Evolutionary conservation across 306 rosid genomes (phyloP).

Genomic region (Ormosia semicastrata): DNA sequence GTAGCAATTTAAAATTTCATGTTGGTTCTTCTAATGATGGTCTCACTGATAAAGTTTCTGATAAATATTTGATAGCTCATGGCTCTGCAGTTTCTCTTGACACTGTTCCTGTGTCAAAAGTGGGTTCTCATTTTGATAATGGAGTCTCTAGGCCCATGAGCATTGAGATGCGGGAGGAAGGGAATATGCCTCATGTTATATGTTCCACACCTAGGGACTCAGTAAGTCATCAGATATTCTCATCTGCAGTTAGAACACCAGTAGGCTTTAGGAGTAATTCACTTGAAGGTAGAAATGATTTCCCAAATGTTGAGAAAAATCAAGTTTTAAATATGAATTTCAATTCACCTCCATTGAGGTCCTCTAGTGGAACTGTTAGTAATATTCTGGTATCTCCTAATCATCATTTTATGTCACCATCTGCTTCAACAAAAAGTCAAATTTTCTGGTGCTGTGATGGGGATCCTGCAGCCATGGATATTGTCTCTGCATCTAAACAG

Average conservation of each 20-base stretch:
- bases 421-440: slow-evolving; percentile 48
- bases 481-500: slow-evolving; percentile 84
- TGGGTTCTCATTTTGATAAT: slow-evolving; percentile 52
- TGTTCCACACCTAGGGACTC: slow-evolving; percentile 61
- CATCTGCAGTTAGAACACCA: slow-evolving; percentile 60
- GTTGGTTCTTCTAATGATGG: slow-evolving; percentile 41
- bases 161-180: slow-evolving; percentile 49
- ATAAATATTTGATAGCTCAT: slow-evolving; percentile 37
- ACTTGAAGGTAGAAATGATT: slow-evolving; percentile 60
- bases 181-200: slow-evolving; percentile 51
- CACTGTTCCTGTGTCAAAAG: slow-evolving; percentile 29
- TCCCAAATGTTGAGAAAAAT: slow-evolving; percentile 51
- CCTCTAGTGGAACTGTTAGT: slow-evolving; percentile 58
- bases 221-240: slow-evolving; percentile 53
- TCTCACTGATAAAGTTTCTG: slow-evolving; percentile 41
- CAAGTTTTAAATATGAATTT: slow-evolving; percentile 53
- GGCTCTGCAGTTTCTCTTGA: slow-evolving; percentile 48
- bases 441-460: slow-evolving; percentile 79
- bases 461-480: slow-evolving; percentile 79
- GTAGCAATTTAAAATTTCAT: slow-evolving; percentile 40
- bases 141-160: slow-evolving; percentile 60
- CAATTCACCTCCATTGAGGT: slow-evolving; percentile 55
- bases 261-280: slow-evolving; percentile 60
- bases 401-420: slow-evolving; percentile 48
- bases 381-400: slow-evolving; percentile 63